Evolutionary conservation across 768 basidiomycete genomes (phyloP), one percentile per base, ranked within the genome.

Genomic region (Tricholomella constricta): DNA sequence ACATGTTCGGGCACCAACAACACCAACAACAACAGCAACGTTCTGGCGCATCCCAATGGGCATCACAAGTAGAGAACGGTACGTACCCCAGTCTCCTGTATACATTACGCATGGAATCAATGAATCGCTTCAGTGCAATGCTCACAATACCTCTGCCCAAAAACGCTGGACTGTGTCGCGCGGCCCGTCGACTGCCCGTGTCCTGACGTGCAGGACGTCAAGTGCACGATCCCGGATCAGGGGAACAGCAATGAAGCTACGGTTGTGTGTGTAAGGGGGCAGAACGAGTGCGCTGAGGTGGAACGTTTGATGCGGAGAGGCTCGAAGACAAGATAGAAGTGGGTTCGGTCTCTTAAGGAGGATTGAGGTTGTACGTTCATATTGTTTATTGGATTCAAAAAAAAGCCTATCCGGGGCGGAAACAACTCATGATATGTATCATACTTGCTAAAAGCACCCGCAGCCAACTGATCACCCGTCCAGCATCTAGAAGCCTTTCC

Each of bases 121-220:
- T 4, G 29, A 31, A 31, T 31, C 31, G 14, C 31, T 14, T 9
- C 11, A 93, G 91, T 89, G 4, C 66, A 82, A 25, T 93, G 91
- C 64, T 79, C 88, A 8, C 73, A 77, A 43, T 92, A 92, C 64
- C 72, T 92, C 17, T 92, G 91, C 65, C 90, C 88, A 11, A 74
- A 78, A 40, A 91, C 88, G 17, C 73, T 91, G 41, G 80, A 82
- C 50, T 93, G 91, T 57, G 90, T 87, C 9, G 57, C 68, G 2
- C 71, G 69, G 43, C 86, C 81, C 11, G 67, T 71, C n/a, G 80
- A 89, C 37, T 93, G 91, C 61, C 89, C 91, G 1, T 93, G 91
- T 68, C 89, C 90, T 4, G 77, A 85, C 61, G 72, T 77, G 7
- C 81, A 91, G 63, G 91, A 93, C 61, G 74, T 89, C 61, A 91